Conservation (phyloP, 208 protist species). For the Balamuthia mandrillaris region DNA sequence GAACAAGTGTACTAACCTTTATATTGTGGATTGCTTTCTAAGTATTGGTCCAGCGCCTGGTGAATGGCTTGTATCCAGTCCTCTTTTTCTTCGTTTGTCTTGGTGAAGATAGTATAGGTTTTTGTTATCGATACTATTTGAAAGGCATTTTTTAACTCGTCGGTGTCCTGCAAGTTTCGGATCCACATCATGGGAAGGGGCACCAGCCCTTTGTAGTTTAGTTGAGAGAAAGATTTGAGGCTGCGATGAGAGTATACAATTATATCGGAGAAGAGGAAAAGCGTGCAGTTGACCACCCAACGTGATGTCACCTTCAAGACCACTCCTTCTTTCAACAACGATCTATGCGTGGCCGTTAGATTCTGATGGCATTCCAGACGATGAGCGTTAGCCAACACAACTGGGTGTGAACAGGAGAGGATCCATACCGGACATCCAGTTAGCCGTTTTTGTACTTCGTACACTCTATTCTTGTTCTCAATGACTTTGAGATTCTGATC, state of each 20-base stretch:
- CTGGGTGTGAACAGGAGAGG: not conserved
- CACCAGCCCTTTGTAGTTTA: conserved; percentile 7
- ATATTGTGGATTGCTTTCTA: not conserved
- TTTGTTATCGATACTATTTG: not conserved
- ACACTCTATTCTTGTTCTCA: not conserved
- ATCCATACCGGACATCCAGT: not conserved
- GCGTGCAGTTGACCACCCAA: not conserved
- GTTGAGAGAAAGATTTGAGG: conserved; percentile 17
- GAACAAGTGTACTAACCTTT: not conserved
- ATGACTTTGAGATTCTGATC: conserved; percentile 2
- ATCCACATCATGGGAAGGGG: not conserved
- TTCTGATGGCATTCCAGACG: not conserved
- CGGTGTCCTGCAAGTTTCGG: not conserved
- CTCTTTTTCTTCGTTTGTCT: not conserved
- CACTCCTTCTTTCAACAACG: conserved; percentile 6
- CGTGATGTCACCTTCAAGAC: conserved; percentile 1
- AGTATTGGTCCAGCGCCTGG: not conserved
- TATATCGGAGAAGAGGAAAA: conserved; percentile 19
- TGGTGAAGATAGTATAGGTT: not conserved
- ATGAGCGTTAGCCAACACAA: not conserved
- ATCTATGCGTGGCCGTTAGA: not conserved
- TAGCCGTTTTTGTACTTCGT: not conserved
- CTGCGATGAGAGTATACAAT: conserved; percentile 6
- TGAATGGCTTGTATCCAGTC: conserved; percentile 11
- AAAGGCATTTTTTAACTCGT: conserved; percentile 18